Conservation (phyloP, 106 monocot genomes). For the Xerophyta viscosa region DNA sequence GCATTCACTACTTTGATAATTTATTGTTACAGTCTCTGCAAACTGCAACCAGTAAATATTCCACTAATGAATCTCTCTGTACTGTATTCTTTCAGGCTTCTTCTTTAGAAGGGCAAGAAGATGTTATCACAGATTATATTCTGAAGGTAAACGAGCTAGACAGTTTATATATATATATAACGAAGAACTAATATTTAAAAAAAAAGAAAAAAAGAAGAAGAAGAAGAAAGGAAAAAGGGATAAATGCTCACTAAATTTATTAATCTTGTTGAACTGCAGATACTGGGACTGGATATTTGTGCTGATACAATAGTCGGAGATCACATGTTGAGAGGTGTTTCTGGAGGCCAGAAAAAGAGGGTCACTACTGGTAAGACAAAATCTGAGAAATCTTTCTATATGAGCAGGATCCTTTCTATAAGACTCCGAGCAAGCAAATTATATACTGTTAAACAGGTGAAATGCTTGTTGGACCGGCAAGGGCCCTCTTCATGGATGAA, state of each 20-base stretch:
- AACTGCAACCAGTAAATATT: too few relatives aligned
- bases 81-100: slow-evolving; percentile 22
- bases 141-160: slow-evolving; percentile 27
- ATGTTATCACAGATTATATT: slow-evolving; percentile 38
- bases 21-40: too few relatives aligned
- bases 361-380: slow-evolving; percentile 33
- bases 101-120: slow-evolving; percentile 24
- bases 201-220: not conserved
- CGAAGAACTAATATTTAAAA: not conserved
- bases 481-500: slow-evolving; percentile 46
- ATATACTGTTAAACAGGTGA: slow-evolving; percentile 18
- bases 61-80: too few relatives aligned
- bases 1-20: too few relatives aligned
- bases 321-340: slow-evolving; percentile 41
- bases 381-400: too few relatives aligned
- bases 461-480: slow-evolving; percentile 49
- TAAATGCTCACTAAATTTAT: too few relatives aligned
- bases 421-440: too few relatives aligned
- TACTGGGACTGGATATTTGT: slow-evolving; percentile 41
- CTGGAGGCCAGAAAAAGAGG: slow-evolving; percentile 41
- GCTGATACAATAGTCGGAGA: slow-evolving; percentile 52
- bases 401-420: too few relatives aligned
- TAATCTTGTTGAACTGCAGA: slow-evolving; percentile 8
- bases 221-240: not conserved
- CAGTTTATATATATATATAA: too few relatives aligned